These are phyloP conservation scores for Populus hybrid DNA, from an alignment of 441 rosid species.

Conservation along the genomic window DNA sequence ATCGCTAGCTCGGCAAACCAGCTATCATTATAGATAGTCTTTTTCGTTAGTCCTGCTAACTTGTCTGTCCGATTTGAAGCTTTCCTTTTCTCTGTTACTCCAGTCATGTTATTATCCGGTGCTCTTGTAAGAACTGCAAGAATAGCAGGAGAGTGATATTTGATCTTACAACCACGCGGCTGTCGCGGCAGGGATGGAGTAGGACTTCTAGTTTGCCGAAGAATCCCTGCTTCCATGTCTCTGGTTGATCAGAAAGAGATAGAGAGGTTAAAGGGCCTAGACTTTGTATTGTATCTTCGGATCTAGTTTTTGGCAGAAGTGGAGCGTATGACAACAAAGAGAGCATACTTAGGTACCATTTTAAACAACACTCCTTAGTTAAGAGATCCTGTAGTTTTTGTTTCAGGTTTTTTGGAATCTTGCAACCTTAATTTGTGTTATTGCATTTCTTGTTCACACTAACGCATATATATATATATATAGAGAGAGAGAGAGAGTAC, in stretches of 20 bases:
- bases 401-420: conserved; percentile 10
- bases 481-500: no score
- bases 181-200: neutral
- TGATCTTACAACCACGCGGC: neutral
- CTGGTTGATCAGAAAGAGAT: neutral
- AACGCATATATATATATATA: no score
- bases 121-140: conserved; percentile 41
- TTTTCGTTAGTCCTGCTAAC: conserved; percentile 8
- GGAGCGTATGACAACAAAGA: neutral
- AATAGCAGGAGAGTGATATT: conserved; percentile 18
- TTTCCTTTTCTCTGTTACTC: conserved; percentile 18
- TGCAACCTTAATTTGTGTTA: neutral
- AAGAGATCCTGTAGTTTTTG: neutral
- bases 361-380: neutral
- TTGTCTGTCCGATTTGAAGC: conserved; percentile 12
- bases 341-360: conserved; percentile 13
- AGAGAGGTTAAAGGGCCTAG: neutral
- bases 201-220: conserved; percentile 12
- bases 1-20: conserved; percentile 65
- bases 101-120: conserved; percentile 14
- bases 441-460: neutral
- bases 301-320: neutral
- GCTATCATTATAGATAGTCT: conserved; percentile 43
- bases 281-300: neutral
- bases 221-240: conserved; percentile 36